Conservation (phyloP, 805 yeast species). For the Saturnispora ahearnii region DNA sequence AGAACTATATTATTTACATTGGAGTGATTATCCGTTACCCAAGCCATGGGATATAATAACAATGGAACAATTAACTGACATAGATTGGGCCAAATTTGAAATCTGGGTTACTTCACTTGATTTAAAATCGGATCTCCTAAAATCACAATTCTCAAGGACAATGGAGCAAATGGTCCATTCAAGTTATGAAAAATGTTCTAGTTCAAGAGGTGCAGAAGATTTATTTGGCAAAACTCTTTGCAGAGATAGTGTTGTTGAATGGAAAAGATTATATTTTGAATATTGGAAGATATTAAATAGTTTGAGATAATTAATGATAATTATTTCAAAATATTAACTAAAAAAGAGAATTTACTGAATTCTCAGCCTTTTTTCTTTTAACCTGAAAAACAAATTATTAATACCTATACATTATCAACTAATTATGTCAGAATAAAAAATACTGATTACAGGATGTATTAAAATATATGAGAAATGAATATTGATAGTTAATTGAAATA, state of each 20-base stretch:
- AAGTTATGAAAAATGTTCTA: conserved; percentile 10
- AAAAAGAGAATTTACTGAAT: too few species aligned
- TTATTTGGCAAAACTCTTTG: conserved; percentile 20
- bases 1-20: conserved; percentile 42
- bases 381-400: too few species aligned
- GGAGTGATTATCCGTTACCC: conserved; percentile 56
- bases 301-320: background rate
- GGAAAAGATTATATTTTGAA: conserved; percentile 13
- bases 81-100: background rate
- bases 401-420: too few species aligned
- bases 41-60: conserved; percentile 50
- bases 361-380: too few species aligned
- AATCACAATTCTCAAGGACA: background rate
- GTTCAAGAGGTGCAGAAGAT: conserved; percentile 14
- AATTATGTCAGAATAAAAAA: too few species aligned
- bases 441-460: too few species aligned
- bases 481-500: too few species aligned
- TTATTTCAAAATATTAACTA: too few species aligned
- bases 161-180: conserved; percentile 10
- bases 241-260: conserved; percentile 10
- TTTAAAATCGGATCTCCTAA: background rate
- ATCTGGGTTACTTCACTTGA: conserved; percentile 2
- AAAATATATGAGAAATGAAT: too few species aligned
- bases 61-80: conserved; percentile 4
- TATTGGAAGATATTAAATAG: conserved; percentile 7